A percentile compares a stretch with the other conserved stretches of the same genome.
These are phyloP conservation scores for Periconia sp. DNA, from an alignment of 2,329 filamentous ascomycete genomes.

Conservation along the genomic window DNA sequence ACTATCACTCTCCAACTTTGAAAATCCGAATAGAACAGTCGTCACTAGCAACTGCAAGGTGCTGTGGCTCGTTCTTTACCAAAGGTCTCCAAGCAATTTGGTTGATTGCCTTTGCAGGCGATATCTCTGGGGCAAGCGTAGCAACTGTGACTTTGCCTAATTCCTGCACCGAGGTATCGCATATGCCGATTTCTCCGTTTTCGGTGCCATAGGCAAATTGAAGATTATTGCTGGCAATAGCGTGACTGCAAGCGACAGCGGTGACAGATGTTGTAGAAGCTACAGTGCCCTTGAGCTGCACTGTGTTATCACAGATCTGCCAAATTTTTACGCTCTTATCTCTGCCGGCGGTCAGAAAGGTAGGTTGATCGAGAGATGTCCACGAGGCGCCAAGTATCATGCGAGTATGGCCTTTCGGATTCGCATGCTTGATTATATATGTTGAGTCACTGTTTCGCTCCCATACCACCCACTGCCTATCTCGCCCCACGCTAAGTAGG, in stretches of 20 bases:
- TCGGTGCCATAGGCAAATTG: constrained; percentile 43
- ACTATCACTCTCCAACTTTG: constrained; percentile 16
- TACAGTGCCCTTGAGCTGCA: constrained; percentile 28
- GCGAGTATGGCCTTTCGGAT: constrained; percentile 84
- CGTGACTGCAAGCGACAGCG: constrained; percentile 29
- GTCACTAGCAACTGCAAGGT: constrained; percentile 50
- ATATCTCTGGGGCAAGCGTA: constrained; percentile 18
- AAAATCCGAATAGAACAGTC: constrained; percentile 49
- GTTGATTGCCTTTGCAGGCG: constrained; percentile 38
- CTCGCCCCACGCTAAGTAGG: constrained; percentile 86
- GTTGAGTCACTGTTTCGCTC: constrained; percentile 52
- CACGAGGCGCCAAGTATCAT: constrained; percentile 93
- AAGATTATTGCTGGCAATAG: not conserved
- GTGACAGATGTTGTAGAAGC: constrained; percentile 35
- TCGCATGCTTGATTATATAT: constrained; percentile 68
- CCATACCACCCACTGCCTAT: constrained; percentile 91
- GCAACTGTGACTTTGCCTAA: constrained; percentile 22
- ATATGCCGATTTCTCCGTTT: constrained; percentile 33
- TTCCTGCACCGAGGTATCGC: constrained; percentile 3
- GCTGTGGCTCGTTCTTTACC: constrained; percentile 13
- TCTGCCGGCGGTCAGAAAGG: constrained; percentile 87
- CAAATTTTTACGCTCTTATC: constrained; percentile 80
- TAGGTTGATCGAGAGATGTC: constrained; percentile 57
- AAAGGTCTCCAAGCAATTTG: constrained; percentile 42
- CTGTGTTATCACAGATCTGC: constrained; percentile 41